Evolutionary conservation across 2,329 filamentous ascomycete species (phyloP).

Genomic region (Penicillium corylophilum): DNA sequence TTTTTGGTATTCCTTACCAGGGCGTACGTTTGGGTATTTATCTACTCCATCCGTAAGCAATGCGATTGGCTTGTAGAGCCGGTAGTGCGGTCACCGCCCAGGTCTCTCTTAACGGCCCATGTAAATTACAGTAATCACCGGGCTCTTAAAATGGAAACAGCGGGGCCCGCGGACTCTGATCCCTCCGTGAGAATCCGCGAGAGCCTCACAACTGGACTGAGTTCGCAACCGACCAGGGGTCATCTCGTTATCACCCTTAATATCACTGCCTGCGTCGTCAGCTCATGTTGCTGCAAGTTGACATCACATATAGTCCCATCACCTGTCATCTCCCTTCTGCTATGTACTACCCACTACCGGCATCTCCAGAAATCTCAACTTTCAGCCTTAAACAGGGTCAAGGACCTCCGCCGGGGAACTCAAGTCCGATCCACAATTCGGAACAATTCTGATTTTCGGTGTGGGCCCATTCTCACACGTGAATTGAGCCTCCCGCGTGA

Average conservation of each 20-base stretch:
- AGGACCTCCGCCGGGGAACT: neutral
- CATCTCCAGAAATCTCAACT: neutral
- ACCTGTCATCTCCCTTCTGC: neutral
- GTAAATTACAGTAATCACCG: neutral
- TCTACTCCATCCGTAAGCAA: too few species aligned
- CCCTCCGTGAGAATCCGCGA: neutral
- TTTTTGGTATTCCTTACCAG: neutral
- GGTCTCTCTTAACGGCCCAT: neutral
- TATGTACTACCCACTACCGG: neutral
- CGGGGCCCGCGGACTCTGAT: slow-evolving; percentile 2
- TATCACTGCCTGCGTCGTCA: slow-evolving; percentile 2
- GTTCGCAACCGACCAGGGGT: neutral
- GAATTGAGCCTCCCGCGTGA: slow-evolving; percentile 17
- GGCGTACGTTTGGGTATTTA: neutral
- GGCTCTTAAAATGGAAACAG: slow-evolving; percentile 5
- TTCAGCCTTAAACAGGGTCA: neutral
- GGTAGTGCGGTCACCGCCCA: neutral
- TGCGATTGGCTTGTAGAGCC: neutral
- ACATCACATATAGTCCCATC: neutral
- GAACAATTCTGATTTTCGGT: neutral
- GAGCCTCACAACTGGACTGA: neutral
- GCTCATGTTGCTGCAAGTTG: neutral
- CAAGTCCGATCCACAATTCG: slow-evolving; percentile 6
- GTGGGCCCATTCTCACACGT: slow-evolving; percentile 5
- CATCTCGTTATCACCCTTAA: neutral